Evolutionary conservation across 2,329 filamentous ascomycete species (phyloP).

Genomic region (Rhinocladiella mackenziei): DNA sequence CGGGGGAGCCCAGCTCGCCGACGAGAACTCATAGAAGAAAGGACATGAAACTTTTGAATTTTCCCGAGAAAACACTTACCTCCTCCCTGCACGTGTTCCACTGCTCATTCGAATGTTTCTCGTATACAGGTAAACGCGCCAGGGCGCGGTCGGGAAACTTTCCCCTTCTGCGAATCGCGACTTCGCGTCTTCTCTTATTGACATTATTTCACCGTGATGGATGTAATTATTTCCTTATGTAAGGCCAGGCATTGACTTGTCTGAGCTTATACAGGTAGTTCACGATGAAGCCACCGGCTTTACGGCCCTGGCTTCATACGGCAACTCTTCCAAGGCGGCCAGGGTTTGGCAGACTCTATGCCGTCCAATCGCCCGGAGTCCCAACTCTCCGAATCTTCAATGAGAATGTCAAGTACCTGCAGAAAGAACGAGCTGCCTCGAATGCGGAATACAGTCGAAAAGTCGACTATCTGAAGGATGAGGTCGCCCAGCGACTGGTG

Average conservation of each 20-base stretch:
- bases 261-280: constrained; percentile 9
- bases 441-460: constrained; percentile 68
- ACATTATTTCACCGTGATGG: no score
- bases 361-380: constrained; percentile 70
- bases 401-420: constrained; percentile 76
- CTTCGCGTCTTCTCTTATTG: no score
- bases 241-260: constrained; percentile 26
- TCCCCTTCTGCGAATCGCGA: no score
- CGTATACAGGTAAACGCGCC: no score
- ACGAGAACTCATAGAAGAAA: no score
- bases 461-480: constrained; percentile 89
- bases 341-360: constrained; percentile 54
- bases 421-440: constrained; percentile 79
- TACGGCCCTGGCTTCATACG: constrained; percentile 22
- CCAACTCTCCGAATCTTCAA: constrained; percentile 91
- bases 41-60: no score
- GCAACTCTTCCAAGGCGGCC: constrained; percentile 20
- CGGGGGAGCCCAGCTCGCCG: no score
- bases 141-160: no score
- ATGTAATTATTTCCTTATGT: no score
- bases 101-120: no score
- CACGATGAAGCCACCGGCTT: constrained; percentile 22
- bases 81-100: no score
- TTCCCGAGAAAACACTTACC: no score
- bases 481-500: constrained; percentile 77